Conservation (phyloP, 1,139 yeast genomes). For the Groenewaldozyma auringiensis region DNA sequence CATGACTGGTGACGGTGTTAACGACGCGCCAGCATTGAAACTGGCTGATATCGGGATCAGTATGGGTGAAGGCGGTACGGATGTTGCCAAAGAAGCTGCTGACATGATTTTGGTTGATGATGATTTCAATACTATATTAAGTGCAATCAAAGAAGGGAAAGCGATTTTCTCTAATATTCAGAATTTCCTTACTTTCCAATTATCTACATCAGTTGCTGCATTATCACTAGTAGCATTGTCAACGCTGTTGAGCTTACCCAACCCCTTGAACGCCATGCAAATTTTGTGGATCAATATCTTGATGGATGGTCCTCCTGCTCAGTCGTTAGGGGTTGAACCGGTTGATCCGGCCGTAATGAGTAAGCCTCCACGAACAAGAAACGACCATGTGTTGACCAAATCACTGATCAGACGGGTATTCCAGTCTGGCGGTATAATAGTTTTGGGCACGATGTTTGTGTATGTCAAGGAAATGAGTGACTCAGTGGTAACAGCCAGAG, state of each 20-base stretch:
- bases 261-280: slow-evolving; percentile 98
- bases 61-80: slow-evolving; percentile 96
- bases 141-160: slow-evolving; percentile 94
- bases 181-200: slow-evolving; percentile 86
- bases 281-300: slow-evolving; percentile 93
- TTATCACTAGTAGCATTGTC: slow-evolving; percentile 79
- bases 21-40: slow-evolving; percentile 98
- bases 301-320: slow-evolving; percentile 99
- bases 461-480: slow-evolving; percentile 80
- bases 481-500: slow-evolving; percentile 77
- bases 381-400: slow-evolving; percentile 69
- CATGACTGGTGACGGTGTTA: slow-evolving; percentile 99
- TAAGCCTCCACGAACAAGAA: slow-evolving; percentile 84
- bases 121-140: slow-evolving; percentile 85
- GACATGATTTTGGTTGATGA: slow-evolving; percentile 97
- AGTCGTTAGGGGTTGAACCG: slow-evolving; percentile 93
- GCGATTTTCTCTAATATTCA: slow-evolving; percentile 93
- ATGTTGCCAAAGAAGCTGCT: slow-evolving; percentile 97
- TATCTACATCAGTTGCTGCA: slow-evolving; percentile 94
- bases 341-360: slow-evolving; percentile 93
- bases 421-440: slow-evolving; percentile 64
- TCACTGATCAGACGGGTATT: slow-evolving; percentile 63
- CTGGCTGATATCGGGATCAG: slow-evolving; percentile 96
- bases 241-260: slow-evolving; percentile 79
- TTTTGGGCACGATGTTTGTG: slow-evolving; percentile 73